Evolutionary conservation across 2,329 filamentous ascomycete genomes (phyloP).

Genomic region (Macrophomina tecta): DNA sequence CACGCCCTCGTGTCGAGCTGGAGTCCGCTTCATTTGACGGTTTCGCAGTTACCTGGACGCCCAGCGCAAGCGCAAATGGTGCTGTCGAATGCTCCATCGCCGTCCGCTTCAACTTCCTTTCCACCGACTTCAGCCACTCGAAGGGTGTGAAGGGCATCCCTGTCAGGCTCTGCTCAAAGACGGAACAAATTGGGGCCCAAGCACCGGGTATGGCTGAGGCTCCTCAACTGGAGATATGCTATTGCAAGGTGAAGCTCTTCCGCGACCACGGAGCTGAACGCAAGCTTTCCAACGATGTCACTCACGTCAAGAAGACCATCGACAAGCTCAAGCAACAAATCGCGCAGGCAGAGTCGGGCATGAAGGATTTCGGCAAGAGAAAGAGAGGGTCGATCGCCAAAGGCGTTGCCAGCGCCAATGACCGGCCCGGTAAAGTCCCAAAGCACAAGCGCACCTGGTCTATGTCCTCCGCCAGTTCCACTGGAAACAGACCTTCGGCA

Average conservation of each 20-base stretch:
- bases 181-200: conserved; percentile 63
- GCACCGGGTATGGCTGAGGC: conserved; percentile 53
- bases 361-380: conserved; percentile 65
- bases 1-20: conserved; percentile 55
- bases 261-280: conserved; percentile 94
- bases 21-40: conserved; percentile 83
- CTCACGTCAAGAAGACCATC: conserved; percentile 94
- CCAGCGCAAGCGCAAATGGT: conserved; percentile 65
- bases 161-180: conserved; percentile 90
- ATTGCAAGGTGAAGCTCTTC: conserved; percentile 97
- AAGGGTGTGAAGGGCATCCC: conserved; percentile 98
- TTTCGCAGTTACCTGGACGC: conserved; percentile 89
- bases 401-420: conserved; percentile 57
- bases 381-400: conserved; percentile 61
- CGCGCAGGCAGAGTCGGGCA: conserved; percentile 70
- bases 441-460: conserved; percentile 97
- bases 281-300: conserved; percentile 92
- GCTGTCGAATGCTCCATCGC: conserved; percentile 81
- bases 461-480: conserved; percentile 72
- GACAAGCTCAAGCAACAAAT: conserved; percentile 97
- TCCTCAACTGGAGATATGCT: conserved; percentile 73
- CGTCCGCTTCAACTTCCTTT: conserved; percentile 97
- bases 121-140: conserved; percentile 97
- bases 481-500: conserved; percentile 50
- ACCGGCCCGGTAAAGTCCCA: conserved; percentile 76